A percentile compares a stretch with the other conserved stretches of the same genome.
Conservation (phyloP, 306 rosid genomes). For the Dryas alaskensis region DNA sequence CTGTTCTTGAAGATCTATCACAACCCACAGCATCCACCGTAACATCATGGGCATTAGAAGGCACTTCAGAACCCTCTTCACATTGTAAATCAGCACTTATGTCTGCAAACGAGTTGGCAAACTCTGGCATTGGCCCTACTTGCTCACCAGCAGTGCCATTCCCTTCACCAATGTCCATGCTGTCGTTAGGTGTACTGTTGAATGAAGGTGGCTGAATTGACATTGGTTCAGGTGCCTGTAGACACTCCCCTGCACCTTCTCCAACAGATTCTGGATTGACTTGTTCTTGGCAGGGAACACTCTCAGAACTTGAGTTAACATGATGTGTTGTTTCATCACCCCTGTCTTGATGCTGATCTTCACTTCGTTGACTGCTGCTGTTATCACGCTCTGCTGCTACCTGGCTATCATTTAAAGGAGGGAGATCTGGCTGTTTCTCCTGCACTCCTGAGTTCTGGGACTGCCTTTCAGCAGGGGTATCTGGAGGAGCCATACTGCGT, state of each 20-base stretch:
- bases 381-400: conserved; percentile 43
- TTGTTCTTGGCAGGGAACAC: conserved; percentile 45
- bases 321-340: conserved; percentile 44
- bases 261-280: conserved; percentile 50
- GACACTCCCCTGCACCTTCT: conserved; percentile 46
- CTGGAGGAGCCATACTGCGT: conserved; percentile 49
- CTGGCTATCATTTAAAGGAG: conserved; percentile 55
- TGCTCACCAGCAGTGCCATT: conserved; percentile 48
- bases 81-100: conserved; percentile 40
- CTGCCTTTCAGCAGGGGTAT: conserved; percentile 54
- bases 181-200: conserved; percentile 49
- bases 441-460: conserved; percentile 53
- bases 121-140: conserved; percentile 39
- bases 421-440: conserved; percentile 64
- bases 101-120: conserved; percentile 37
- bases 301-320: conserved; percentile 43
- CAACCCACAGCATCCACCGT: conserved; percentile 46
- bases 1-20: conserved; percentile 50
- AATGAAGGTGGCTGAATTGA: conserved; percentile 59
- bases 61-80: conserved; percentile 43
- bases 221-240: conserved; percentile 60
- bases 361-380: conserved; percentile 51
- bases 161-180: conserved; percentile 55
- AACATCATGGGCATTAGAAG: conserved; percentile 40
- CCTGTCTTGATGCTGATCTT: conserved; percentile 62